Percentiles rank a stretch among this genome's conserved stretches.
phyloP scores from a whole-genome alignment of 2,329 filamentous ascomycete species.

The Cytospora paraplurivora region DNA sequence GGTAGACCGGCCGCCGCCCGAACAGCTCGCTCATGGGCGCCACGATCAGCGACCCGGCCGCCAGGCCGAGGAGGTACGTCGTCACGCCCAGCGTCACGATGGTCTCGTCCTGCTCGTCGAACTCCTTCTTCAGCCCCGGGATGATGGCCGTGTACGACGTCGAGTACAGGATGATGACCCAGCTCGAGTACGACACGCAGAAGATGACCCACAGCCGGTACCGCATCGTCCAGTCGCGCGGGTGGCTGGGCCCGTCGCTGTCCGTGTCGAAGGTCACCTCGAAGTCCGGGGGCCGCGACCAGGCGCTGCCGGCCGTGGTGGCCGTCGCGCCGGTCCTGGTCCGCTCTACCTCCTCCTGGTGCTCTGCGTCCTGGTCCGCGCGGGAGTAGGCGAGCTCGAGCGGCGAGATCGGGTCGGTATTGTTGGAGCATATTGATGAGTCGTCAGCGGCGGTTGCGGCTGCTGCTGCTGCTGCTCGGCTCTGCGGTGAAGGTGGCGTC shows the following conservation, averaged over 20 bases:
- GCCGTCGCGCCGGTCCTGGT: constrained; percentile 37
- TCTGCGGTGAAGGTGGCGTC: constrained; percentile 4
- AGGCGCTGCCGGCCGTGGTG: constrained; percentile 43
- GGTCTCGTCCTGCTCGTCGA: constrained; percentile 53
- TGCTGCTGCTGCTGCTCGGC: constrained; percentile 1
- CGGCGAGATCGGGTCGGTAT: constrained; percentile 27
- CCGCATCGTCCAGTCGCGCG: constrained; percentile 66
- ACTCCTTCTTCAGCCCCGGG: constrained; percentile 66
- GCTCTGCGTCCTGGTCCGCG: constrained; percentile 12
- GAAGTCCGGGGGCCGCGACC: constrained; percentile 54
- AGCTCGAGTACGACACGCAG: constrained; percentile 46
- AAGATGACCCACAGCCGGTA: constrained; percentile 43
- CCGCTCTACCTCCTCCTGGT: constrained; percentile 38
- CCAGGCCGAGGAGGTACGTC: constrained; percentile 72
- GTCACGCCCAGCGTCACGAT: constrained; percentile 72
- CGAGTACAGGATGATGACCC: constrained; percentile 64
- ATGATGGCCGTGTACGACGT: constrained; percentile 75
- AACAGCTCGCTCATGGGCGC: constrained; percentile 72
- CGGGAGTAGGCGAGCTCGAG: constrained; percentile 24
- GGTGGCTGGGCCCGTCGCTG: constrained; percentile 57
- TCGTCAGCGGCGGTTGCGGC: not conserved
- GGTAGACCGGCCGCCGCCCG: constrained; percentile 65
- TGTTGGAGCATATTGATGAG: constrained; percentile 18
- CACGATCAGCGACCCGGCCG: constrained; percentile 68
- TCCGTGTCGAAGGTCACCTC: constrained; percentile 69